These are phyloP conservation scores for Didymosphaeria variabile DNA, from an alignment of 2,329 filamentous ascomycete species.

Conservation along the genomic window DNA sequence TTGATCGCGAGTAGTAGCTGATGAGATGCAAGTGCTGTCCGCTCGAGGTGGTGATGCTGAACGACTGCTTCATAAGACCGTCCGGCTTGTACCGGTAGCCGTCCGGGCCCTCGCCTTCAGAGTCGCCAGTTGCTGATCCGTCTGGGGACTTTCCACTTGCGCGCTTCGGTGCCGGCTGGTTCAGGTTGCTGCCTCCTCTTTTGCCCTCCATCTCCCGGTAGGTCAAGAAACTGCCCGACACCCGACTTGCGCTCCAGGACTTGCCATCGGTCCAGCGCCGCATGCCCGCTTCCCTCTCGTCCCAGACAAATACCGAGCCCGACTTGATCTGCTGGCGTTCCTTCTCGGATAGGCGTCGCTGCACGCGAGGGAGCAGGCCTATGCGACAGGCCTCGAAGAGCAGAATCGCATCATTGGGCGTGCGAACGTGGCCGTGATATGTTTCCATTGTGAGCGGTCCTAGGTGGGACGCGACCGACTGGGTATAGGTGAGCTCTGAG, in stretches of 20 bases:
- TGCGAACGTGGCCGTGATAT: conserved; percentile 92
- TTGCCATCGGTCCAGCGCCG: conserved; percentile 98
- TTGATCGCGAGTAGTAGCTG: conserved; percentile 90
- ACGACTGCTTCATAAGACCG: conserved; percentile 98
- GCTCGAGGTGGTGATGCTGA: conserved; percentile 93
- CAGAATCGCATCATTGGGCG: conserved; percentile 96
- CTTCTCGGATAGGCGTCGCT: conserved; percentile 93
- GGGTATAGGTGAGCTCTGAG: background rate
- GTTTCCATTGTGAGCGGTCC: conserved; percentile 78
- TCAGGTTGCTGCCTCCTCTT: conserved; percentile 77
- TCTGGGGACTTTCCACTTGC: conserved; percentile 79
- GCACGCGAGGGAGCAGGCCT: conserved; percentile 88
- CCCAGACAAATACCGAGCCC: conserved; percentile 99
- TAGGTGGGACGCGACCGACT: background rate
- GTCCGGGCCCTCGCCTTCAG: conserved; percentile 72
- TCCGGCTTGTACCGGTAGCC: conserved; percentile 74
- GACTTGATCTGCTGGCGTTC: conserved; percentile 95
- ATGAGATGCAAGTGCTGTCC: conserved; percentile 96
- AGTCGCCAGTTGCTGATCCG: conserved; percentile 80
- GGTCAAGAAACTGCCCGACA: conserved; percentile 96
- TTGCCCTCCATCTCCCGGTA: conserved; percentile 99
- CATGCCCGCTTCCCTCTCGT: conserved; percentile 98
- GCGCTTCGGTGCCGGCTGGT: conserved; percentile 48
- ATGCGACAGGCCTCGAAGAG: conserved; percentile 97
- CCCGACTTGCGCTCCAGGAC: conserved; percentile 97